A percentile compares a stretch with the other conserved stretches of the same genome.
Evolutionary conservation across 2,329 filamentous ascomycete species (phyloP).

Genomic region (Penicillium glabrum): DNA sequence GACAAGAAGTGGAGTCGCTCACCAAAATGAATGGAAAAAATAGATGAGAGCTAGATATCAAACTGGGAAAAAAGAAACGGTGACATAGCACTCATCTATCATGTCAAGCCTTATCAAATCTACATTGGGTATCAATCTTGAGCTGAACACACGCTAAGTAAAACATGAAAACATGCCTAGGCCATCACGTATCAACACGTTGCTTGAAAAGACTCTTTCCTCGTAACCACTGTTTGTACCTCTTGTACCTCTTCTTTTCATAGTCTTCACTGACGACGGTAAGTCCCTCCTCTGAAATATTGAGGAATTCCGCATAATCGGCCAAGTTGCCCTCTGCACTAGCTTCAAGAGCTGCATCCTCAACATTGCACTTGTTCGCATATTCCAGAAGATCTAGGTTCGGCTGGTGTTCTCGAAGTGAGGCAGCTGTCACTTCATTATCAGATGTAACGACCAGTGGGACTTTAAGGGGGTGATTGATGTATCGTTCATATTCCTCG

Average conservation of each 20-base stretch:
- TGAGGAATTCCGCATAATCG: constrained; percentile 75
- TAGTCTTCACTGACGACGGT: constrained; percentile 85
- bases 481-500: constrained; percentile 84
- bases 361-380: constrained; percentile 66
- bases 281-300: constrained; percentile 76
- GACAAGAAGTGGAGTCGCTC: too few relatives aligned
- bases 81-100: too few relatives aligned
- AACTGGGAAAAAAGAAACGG: too few relatives aligned
- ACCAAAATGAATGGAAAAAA: too few relatives aligned
- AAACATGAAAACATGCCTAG: not conserved
- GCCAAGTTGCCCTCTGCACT: constrained; percentile 64
- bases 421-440: constrained; percentile 36
- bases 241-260: constrained; percentile 92
- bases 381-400: constrained; percentile 77
- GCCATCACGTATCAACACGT: constrained; percentile 51
- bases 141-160: not conserved
- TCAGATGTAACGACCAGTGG: constrained; percentile 61
- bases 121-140: constrained; percentile 21
- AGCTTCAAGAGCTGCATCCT: constrained; percentile 48
- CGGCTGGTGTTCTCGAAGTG: constrained; percentile 37
- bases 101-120: not conserved
- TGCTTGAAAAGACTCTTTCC: constrained; percentile 98
- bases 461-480: constrained; percentile 84
- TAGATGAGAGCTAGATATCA: too few relatives aligned
- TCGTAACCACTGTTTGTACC: constrained; percentile 89